Evolutionary conservation across 495 filamentous ascomycete species (phyloP).

Genomic region (Aspergillus mulundensis): DNA sequence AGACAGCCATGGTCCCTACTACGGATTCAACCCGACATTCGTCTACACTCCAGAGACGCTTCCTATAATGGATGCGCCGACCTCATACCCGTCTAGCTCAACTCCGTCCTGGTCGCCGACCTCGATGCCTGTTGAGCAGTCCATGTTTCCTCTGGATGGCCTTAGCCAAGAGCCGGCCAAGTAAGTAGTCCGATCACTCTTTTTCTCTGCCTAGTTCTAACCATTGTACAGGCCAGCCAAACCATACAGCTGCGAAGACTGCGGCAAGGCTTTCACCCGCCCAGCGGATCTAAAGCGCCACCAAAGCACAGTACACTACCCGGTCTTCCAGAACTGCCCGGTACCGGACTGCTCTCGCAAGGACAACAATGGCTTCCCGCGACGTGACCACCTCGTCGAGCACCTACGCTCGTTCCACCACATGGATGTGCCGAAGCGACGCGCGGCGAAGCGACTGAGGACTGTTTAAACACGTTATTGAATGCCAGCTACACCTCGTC

Average conservation of each 20-base stretch:
- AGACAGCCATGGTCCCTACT: constrained; percentile 4
- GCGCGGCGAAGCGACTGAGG: constrained; percentile 32
- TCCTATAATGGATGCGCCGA: constrained; percentile 7
- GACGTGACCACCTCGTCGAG: constrained; percentile 84
- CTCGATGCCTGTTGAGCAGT: constrained; percentile 10
- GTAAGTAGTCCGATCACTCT: not conserved
- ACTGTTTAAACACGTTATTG: constrained; percentile 5
- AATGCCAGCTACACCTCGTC: no score
- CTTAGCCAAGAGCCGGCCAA: constrained; percentile 12
- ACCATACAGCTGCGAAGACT: constrained; percentile 42
- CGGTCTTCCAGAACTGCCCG: constrained; percentile 70
- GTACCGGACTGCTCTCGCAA: constrained; percentile 76
- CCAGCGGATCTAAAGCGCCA: constrained; percentile 54
- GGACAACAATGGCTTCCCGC: constrained; percentile 72
- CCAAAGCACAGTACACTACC: constrained; percentile 47
- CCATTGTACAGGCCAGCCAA: constrained; percentile 26
- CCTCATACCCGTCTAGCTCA: constrained; percentile 10
- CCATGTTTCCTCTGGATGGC: constrained; percentile 12
- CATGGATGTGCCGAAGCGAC: constrained; percentile 45
- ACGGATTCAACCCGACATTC: constrained; percentile 16
- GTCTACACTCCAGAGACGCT: constrained; percentile 16
- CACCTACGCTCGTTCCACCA: constrained; percentile 78
- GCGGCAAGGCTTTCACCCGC: constrained; percentile 47
- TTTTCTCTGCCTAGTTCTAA: not conserved
- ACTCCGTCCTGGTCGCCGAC: constrained; percentile 9